phyloP scores from a whole-genome alignment of 139 green algal species.

The Closterium sp. region DNA sequence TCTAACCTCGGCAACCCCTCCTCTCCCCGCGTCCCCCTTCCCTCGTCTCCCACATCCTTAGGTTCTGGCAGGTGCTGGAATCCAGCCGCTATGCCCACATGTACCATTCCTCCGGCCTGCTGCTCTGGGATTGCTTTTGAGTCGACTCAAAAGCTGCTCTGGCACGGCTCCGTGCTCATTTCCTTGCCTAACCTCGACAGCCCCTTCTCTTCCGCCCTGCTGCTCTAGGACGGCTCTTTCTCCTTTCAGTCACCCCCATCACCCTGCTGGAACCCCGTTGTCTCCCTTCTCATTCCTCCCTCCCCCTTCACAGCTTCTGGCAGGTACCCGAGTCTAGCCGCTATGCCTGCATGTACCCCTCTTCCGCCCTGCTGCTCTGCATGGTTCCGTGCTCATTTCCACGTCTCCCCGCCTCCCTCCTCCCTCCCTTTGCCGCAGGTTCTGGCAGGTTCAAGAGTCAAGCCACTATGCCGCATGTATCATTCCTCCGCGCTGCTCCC shows the following conservation, averaged over 20 bases:
- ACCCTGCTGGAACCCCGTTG: background rate
- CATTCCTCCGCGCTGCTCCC: background rate
- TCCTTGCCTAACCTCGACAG: background rate
- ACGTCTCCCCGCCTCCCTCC: no score
- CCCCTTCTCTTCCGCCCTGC: background rate
- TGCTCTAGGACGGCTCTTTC: background rate
- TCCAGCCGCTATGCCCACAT: background rate
- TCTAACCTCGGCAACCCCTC: no score
- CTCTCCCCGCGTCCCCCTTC: background rate
- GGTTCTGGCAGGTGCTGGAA: no score
- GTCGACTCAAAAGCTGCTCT: no score
- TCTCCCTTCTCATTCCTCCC: background rate
- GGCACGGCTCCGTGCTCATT: background rate
- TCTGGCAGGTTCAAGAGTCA: background rate
- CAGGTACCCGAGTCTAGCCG: no score
- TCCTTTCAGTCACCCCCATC: no score
- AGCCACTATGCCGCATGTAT: conserved; percentile 4
- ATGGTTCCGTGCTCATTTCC: background rate
- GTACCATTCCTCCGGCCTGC: conserved; percentile 2
- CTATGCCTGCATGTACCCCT: no score
- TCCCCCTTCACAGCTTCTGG: no score
- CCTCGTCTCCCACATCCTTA: background rate
- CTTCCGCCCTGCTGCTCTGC: no score
- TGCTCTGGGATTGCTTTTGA: no score
- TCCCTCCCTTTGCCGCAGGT: background rate